Conservation (phyloP, 2,329 filamentous ascomycete species). For the Xylaria sp. region DNA sequence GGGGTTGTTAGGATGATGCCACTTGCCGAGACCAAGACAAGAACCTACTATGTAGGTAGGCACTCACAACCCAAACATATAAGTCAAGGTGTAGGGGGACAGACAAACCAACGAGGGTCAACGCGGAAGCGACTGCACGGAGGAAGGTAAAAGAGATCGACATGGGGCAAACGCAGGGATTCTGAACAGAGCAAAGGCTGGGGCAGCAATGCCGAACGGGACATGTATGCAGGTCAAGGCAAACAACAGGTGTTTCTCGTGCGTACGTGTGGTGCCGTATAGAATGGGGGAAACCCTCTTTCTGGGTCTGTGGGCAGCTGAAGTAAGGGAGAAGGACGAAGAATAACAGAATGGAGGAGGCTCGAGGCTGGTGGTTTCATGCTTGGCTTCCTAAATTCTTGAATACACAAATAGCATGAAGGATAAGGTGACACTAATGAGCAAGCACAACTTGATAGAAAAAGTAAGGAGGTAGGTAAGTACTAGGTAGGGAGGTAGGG, state of each 20-base stretch:
- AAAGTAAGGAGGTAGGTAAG: too few relatives aligned
- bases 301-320: not conserved
- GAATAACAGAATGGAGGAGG: too few relatives aligned
- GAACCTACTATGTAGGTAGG: too few relatives aligned
- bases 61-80: conserved; percentile 4
- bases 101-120: conserved; percentile 12
- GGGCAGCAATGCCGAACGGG: not conserved
- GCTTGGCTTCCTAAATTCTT: too few relatives aligned
- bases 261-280: not conserved
- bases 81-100: conserved; percentile 1
- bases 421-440: too few relatives aligned
- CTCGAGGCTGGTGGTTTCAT: too few relatives aligned
- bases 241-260: not conserved
- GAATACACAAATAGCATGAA: too few relatives aligned
- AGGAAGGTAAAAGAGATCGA: not conserved
- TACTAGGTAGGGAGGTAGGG: too few relatives aligned
- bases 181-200: not conserved
- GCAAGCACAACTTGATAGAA: too few relatives aligned
- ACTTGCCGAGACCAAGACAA: conserved; percentile 12
- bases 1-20: conserved; percentile 12
- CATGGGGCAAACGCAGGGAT: conserved; percentile 9
- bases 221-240: conserved; percentile 6
- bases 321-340: too few relatives aligned
- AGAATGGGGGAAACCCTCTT: conserved; percentile 7
- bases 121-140: conserved; percentile 9